Base-by-base conservation (phyloP, 2,329 filamentous ascomycete species). In the Pyricularia grisea region DNA sequence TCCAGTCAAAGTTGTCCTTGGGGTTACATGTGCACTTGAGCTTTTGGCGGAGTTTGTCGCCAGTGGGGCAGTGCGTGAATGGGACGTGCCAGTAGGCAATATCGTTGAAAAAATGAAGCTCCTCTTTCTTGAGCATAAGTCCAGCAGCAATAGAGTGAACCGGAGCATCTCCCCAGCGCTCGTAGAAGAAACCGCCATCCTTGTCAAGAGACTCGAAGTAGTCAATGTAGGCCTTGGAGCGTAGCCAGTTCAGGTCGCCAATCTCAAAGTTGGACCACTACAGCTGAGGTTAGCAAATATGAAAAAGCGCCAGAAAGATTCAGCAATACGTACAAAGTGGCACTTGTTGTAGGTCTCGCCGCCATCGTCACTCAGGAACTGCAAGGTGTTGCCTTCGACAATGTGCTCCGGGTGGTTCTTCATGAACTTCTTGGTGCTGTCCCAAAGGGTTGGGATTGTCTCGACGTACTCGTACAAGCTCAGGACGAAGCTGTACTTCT, bases 221-320 rank as follows among this genome's bases (percentile, higher is more conserved):
- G 80, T 98, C 94, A 64, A 90, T 81, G 81, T 99, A 99, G 27
- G 92, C 86, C 78, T 94, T 84, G 73, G 92, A 95, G 72, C 95
- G 90, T 68, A 99, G 87, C 93, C 95, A 99, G 76, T 96, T 87
- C 58, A 99, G 85, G 80, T 91, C 96, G 72, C 94, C 95, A 74
- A 99, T 90, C 79, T 99, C 95, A 74, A 99, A 99, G 84, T 99
- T 99, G 76, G 94, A 98, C 95, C 95, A 99, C 92, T 94, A 70
- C 9, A 65, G 42, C 17, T 67, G 11, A 12, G 4, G 73, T 79
- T 75, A 78, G 72, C 14, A 23, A 20, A 3, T 7, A 7, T 14
- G 3, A 12, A 27, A 2, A 28, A 14, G 10, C 4, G 33, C 27
- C 28, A 28, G 2, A 28, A 2, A 30, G 14, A 28, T 12, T 14